These are phyloP conservation scores for Catharanthus roseus DNA, from an alignment of 257 asterid species.

Conservation along the genomic window DNA sequence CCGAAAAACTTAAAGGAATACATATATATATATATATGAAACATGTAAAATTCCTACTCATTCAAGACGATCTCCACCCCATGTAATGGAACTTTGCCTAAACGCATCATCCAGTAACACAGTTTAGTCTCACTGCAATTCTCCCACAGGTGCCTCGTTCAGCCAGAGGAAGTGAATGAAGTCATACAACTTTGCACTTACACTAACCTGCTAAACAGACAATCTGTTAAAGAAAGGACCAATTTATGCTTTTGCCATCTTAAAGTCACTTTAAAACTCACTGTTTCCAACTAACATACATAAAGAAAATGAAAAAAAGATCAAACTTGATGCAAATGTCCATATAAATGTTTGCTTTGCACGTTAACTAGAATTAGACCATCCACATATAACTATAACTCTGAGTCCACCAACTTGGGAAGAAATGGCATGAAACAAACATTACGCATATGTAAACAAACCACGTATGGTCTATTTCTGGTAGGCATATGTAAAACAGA, in stretches of 20 bases:
- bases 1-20: neutral
- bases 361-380: neutral
- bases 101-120: neutral
- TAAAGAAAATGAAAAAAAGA: neutral
- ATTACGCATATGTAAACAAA: conserved; percentile 1
- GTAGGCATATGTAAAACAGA: no score
- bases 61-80: neutral
- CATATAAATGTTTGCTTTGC: neutral
- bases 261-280: neutral
- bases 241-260: conserved; percentile 4
- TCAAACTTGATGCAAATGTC: neutral
- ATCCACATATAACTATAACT: neutral
- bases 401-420: neutral
- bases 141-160: conserved; percentile 97
- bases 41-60: neutral
- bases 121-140: conserved; percentile 47
- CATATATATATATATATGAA: neutral
- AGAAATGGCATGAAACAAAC: neutral
- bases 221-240: conserved; percentile 1
- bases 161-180: conserved; percentile 97
- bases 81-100: neutral
- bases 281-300: neutral
- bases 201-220: conserved; percentile 68
- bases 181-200: conserved; percentile 82
- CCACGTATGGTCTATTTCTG: no score